Conservation (phyloP, 352 stramenopile genomes). For the Phytophthora boehmeriae region DNA sequence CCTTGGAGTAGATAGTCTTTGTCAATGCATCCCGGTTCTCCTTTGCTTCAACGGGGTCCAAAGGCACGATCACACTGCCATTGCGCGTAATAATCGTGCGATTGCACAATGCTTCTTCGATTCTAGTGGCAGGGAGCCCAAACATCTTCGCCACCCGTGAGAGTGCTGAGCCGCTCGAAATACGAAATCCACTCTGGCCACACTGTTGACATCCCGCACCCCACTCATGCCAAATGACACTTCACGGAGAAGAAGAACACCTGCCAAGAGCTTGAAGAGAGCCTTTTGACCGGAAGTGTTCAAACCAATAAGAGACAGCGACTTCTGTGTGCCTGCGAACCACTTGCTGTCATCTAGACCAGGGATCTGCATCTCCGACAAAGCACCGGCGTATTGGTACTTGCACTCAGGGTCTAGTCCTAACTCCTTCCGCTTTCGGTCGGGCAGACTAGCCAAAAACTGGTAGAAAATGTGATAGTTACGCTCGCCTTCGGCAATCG, state of each 20-base stretch:
- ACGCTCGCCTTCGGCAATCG: slow-evolving; percentile 93
- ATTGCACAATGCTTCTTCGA: slow-evolving; percentile 93
- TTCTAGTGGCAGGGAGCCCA: slow-evolving; percentile 80
- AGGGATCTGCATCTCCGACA: slow-evolving; percentile 81
- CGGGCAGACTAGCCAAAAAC: slow-evolving; percentile 72
- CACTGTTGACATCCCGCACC: too few relatives aligned
- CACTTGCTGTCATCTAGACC: slow-evolving; percentile 88
- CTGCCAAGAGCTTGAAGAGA: slow-evolving; percentile 88
- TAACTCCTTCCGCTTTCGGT: slow-evolving; percentile 58
- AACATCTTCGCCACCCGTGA: slow-evolving; percentile 89
- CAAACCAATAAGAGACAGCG: slow-evolving; percentile 80
- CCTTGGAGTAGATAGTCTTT: slow-evolving; percentile 97
- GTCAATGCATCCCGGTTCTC: slow-evolving; percentile 96
- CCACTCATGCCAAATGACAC: slow-evolving; percentile 89
- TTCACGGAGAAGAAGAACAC: slow-evolving; percentile 97
- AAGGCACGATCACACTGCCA: slow-evolving; percentile 78
- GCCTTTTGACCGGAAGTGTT: slow-evolving; percentile 54
- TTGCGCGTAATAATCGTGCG: slow-evolving; percentile 91
- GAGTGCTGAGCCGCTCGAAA: slow-evolving; percentile 69
- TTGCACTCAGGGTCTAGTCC: slow-evolving; percentile 64
- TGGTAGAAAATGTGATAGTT: slow-evolving; percentile 99
- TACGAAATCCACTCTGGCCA: slow-evolving; percentile 76
- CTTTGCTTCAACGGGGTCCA: slow-evolving; percentile 88
- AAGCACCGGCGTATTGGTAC: slow-evolving; percentile 78
- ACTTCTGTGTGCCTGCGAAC: slow-evolving; percentile 79